Percentiles rank a stretch among this genome's conserved stretches.
Evolutionary conservation across 2,329 filamentous ascomycete genomes (phyloP).

Genomic region (Leptographium radiaticola): DNA sequence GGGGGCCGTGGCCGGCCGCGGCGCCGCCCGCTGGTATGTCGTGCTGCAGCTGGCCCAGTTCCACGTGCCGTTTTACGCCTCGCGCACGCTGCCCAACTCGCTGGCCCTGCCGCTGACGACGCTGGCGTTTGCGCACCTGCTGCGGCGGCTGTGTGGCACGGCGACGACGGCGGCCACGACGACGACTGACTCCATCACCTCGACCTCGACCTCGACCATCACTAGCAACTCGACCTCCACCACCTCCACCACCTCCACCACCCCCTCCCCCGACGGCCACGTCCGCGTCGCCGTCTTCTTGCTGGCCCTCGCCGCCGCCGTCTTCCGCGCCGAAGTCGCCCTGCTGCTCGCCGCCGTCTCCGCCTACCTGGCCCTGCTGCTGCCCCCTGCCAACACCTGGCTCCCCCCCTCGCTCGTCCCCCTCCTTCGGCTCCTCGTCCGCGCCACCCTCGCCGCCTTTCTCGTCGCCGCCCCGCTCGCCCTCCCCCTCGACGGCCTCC

Average conservation of each 20-base stretch:
- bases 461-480: constrained; percentile 55
- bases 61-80: constrained; percentile 85
- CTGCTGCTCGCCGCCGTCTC: constrained; percentile 61
- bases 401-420: no score
- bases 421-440: constrained; percentile 30
- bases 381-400: no score
- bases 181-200: no score
- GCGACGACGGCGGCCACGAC: constrained; percentile 46
- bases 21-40: constrained; percentile 65
- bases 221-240: no score
- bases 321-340: constrained; percentile 85
- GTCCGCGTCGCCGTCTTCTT: constrained; percentile 57
- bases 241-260: constrained; percentile 24
- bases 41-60: constrained; percentile 75
- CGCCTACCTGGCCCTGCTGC: constrained; percentile 54
- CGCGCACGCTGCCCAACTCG: constrained; percentile 87
- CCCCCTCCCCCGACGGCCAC: constrained; percentile 24
- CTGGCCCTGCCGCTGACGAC: constrained; percentile 69
- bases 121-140: constrained; percentile 33
- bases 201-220: no score
- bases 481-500: constrained; percentile 74
- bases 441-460: constrained; percentile 52
- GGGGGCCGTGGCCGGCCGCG: constrained; percentile 51
- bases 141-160: constrained; percentile 1
- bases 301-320: constrained; percentile 64